Evolutionary conservation across 2,329 filamentous ascomycete genomes (phyloP), one percentile per base, ranked within the genome.

Genomic region (Fulvia fulva): DNA sequence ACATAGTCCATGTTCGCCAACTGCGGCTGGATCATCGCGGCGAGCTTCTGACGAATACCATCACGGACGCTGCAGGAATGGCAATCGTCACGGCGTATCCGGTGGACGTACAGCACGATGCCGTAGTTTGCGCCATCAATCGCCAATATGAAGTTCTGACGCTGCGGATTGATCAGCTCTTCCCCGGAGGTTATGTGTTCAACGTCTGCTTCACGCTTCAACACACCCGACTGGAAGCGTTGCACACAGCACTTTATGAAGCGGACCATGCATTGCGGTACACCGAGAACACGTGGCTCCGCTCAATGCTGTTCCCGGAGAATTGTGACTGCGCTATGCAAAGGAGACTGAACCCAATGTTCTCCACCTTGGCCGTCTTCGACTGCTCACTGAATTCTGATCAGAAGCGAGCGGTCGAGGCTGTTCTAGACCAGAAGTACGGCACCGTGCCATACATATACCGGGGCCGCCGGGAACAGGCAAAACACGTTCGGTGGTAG

Each of bases 391-490:
- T 81, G 14, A 81, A 81, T 58, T 78, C 76, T 63, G 79, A 81
- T 63, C 79, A 81, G 65, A 63, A 74, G 55, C 76, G 76, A 63
- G 77, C 77, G 1, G 74, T 80, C 6, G 72, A 77, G 32, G 73
- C 75, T 8, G 67, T 80, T 2, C 68, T 75, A 26, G 65, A 65
- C 12, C 65, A 71, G 37, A 68, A 75, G 14, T 81, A 78, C 66
- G 79, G 79, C 5, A 68, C 64, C 14, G 61, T 80, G 6, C 78
- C 78, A 2, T 81, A 76, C 60, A 69, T 80, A 77, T 81, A 19
- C 76, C 74, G 7, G 79, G 79, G 0, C 78, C 79, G 9, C 78
- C 79, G 11, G 79, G 79, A n/a, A 81, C 78, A 6, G 79, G 79
- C 0, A 81, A 81, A 64, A 81, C 79, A 8, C 80, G 80, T 58